Percentiles rank a stretch among this genome's conserved stretches.
Evolutionary conservation across 345 rosid species (phyloP).

Genomic region (Eucalyptus dawsonii): DNA sequence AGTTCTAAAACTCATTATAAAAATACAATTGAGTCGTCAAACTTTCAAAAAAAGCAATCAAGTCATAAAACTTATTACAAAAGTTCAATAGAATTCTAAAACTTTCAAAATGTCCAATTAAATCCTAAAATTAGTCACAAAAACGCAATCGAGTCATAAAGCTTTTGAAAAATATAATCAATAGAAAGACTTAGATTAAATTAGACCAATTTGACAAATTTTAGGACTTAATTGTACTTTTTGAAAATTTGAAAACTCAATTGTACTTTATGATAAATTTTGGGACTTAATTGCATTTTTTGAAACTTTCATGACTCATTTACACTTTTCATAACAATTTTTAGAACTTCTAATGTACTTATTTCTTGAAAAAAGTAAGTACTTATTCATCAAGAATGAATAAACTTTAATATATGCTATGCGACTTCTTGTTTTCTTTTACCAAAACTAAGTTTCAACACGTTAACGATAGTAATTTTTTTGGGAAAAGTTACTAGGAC

Average conservation of each 20-base stretch:
- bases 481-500: not conserved
- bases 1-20: too few species aligned
- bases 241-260: too few species aligned
- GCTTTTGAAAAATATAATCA: accelerated
- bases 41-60: accelerated
- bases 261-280: accelerated
- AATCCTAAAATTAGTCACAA: too few species aligned
- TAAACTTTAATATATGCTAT: not conserved
- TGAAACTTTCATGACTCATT: accelerated
- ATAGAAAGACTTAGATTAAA: too few species aligned
- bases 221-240: accelerated
- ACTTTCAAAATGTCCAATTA: too few species aligned
- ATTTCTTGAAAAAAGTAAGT: not conserved
- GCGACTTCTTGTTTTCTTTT: not conserved
- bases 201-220: too few species aligned
- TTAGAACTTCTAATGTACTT: too few species aligned
- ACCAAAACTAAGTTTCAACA: not conserved
- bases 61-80: too few species aligned
- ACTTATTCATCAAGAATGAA: not conserved
- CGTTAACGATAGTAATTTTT: not conserved
- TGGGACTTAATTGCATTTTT: too few species aligned
- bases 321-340: too few species aligned
- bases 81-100: too few species aligned
- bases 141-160: accelerated
- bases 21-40: too few species aligned